These are phyloP conservation scores for Millerago galiae DNA, from an alignment of 805 yeast genomes.

Conservation along the genomic window DNA sequence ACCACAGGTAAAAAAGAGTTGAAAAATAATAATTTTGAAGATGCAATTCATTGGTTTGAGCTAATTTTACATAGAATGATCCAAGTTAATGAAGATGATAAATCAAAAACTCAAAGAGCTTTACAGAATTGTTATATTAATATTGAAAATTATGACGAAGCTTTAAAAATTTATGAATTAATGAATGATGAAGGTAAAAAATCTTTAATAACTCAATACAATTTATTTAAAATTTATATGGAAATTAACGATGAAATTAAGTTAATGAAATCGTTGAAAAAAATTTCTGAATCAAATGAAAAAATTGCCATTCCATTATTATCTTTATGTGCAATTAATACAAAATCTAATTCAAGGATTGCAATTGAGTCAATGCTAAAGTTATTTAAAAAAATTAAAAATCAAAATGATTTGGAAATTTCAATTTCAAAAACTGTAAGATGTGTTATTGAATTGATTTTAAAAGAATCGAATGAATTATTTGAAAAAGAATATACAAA, in stretches of 20 bases:
- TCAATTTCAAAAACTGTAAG: constrained; percentile 25
- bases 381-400: constrained; percentile 22
- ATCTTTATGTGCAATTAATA: constrained; percentile 28
- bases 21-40: constrained; percentile 18
- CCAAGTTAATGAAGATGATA: constrained; percentile 24
- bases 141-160: constrained; percentile 16
- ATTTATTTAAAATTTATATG: constrained; percentile 23
- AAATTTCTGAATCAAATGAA: constrained; percentile 28
- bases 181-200: constrained; percentile 22
- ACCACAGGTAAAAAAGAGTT: constrained; percentile 29
- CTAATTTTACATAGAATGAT: constrained; percentile 22
- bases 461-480: constrained; percentile 18
- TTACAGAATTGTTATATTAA: constrained; percentile 26
- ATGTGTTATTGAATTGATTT: constrained; percentile 27
- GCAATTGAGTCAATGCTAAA: constrained; percentile 22
- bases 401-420: constrained; percentile 11
- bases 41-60: constrained; percentile 24
- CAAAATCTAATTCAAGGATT: constrained; percentile 20
- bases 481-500: constrained; percentile 7
- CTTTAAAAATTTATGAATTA: constrained; percentile 15
- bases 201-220: constrained; percentile 27
- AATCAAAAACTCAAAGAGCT: constrained; percentile 32
- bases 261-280: constrained; percentile 25
- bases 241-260: constrained; percentile 11
- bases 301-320: constrained; percentile 28